Base-by-base conservation (phyloP, 2,329 filamentous ascomycete species). In the Diplocarpon rosae region DNA sequence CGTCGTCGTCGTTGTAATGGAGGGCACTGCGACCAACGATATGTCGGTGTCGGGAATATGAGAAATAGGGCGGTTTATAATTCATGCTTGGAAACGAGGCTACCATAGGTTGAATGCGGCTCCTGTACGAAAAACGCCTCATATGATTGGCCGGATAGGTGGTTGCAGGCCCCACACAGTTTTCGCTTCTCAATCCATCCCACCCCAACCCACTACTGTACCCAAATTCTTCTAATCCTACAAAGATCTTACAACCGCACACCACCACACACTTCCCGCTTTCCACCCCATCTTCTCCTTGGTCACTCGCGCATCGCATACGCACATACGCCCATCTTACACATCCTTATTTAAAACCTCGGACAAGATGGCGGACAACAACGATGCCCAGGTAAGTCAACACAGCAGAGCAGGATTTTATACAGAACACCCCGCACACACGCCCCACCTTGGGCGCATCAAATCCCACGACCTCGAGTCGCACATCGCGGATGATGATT, bases 361-460 rank as follows among this genome's bases (percentile, higher is more conserved):
- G 33, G 60, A 66, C 71, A 77, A 64, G 63, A 81, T 81, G 77
- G 73, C 76, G 66, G 76, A 79, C 33, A 37, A 42, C 27, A 40
- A 40, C 48, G 78, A 81, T 62, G 72, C 74, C 40, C 45, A 47
- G 41, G 45, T 47, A 44, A 39, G 40, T 9, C 16, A 16, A 35
- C 13, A 28, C 6, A 38, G 31, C 15, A 27, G 24, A 9, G 31
- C 30, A 42, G 34, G 39, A 42, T 35, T 42, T 42, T 42, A 30
- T 42, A n/a, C 43, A 46, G 38, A 32, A 37, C 16, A 46, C 43
- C 38, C 37, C 42, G 37, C 42, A 38, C 42, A 39, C 37, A 39
- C 36, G 42, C 42, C 42, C 42, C 42, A 39, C 42, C 42, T 39
- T 35, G 11, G 37, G 30, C 27, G 36, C 36, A 36, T 36, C 20